These are phyloP conservation scores for Termitomyces sp. DNA, from an alignment of 768 basidiomycete species.

Conservation along the genomic window DNA sequence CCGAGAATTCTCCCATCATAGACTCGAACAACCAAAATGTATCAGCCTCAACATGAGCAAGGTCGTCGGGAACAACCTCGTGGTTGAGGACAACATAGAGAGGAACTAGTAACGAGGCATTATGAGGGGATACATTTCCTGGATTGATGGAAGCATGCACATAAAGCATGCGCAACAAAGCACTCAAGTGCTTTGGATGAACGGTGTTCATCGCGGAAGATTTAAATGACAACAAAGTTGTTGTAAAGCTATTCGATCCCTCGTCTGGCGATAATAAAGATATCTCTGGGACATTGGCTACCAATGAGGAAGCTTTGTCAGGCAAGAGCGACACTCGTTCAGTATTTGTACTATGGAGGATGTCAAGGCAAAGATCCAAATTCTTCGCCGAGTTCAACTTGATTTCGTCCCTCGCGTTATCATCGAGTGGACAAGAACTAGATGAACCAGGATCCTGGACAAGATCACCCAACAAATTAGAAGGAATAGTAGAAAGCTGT, in stretches of 20 bases:
- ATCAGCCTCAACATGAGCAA: conserved; percentile 70
- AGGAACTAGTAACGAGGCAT: conserved; percentile 65
- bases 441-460: conserved; percentile 45
- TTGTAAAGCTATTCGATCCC: conserved; percentile 26
- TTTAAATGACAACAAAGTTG: conserved; percentile 45
- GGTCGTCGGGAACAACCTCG: conserved; percentile 56
- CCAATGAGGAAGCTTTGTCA: conserved; percentile 22
- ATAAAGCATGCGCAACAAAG: conserved; percentile 65
- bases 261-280: conserved; percentile 30
- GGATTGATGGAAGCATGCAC: conserved; percentile 70
- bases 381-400: conserved; percentile 43
- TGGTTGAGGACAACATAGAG: conserved; percentile 57
- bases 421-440: conserved; percentile 44
- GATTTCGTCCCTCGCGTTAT: conserved; percentile 36
- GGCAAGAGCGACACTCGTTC: conserved; percentile 30
- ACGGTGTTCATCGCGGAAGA: conserved; percentile 37
- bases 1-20: conserved; percentile 65
- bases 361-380: conserved; percentile 48
- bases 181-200: conserved; percentile 56
- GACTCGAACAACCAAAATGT: conserved; percentile 80
- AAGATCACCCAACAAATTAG: conserved; percentile 41
- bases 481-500: conserved; percentile 52
- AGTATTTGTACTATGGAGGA: conserved; percentile 28
- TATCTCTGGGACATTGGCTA: conserved; percentile 21
- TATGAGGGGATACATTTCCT: conserved; percentile 59